A percentile compares a stretch with the other conserved stretches of the same genome.
These are phyloP conservation scores for Elasticomyces elasticus DNA, from an alignment of 495 filamentous ascomycete genomes.

Conservation along the genomic window DNA sequence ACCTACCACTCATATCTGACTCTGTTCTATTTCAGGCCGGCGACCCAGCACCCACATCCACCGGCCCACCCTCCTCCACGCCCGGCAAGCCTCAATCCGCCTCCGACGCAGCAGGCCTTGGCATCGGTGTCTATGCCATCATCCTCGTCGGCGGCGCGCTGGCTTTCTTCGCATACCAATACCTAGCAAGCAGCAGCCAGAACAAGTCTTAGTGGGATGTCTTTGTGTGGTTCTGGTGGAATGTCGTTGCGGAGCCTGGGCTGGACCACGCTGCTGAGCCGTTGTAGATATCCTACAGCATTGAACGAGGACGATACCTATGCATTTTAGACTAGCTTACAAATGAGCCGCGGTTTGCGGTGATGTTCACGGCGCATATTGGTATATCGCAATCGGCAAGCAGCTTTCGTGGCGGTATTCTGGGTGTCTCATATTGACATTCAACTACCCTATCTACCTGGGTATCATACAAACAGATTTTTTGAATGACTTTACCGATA, in stretches of 20 bases:
- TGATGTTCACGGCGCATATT: too few relatives aligned
- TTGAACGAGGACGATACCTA: too few relatives aligned
- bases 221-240: background rate
- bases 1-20: slow-evolving; percentile 11
- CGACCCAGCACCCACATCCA: slow-evolving; percentile 64
- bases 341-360: too few relatives aligned
- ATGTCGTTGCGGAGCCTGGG: slow-evolving; percentile 11
- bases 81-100: slow-evolving; percentile 37
- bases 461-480: too few relatives aligned
- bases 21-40: slow-evolving; percentile 49
- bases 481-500: too few relatives aligned
- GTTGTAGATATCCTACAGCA: background rate
- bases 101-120: slow-evolving; percentile 45
- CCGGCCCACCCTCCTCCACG: slow-evolving; percentile 37
- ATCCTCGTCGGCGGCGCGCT: slow-evolving; percentile 65
- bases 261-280: slow-evolving; percentile 3
- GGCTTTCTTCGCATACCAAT: slow-evolving; percentile 81
- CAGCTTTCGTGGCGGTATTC: too few relatives aligned
- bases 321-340: too few relatives aligned
- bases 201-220: slow-evolving; percentile 17
- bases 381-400: too few relatives aligned
- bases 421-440: too few relatives aligned
- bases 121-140: slow-evolving; percentile 74
- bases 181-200: slow-evolving; percentile 55
- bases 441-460: too few relatives aligned